A percentile compares a stretch with the other conserved stretches of the same genome.
Conservation (phyloP, 176 grass and related monocot genomes). For the Oryza australiensis region DNA sequence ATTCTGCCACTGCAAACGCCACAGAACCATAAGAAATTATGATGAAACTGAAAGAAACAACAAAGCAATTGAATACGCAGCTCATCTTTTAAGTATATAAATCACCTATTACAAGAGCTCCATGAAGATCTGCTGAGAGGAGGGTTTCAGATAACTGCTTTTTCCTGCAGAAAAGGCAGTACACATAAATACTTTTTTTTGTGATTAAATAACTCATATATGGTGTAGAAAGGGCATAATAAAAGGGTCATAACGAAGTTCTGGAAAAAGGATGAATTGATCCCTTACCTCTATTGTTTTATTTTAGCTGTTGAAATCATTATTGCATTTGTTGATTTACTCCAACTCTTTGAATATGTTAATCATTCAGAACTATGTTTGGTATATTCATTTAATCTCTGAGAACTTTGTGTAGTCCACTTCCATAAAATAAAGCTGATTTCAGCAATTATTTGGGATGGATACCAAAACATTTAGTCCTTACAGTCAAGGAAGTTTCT, state of each 20-base stretch:
- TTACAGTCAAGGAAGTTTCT: neutral
- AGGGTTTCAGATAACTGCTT: constrained; percentile 65
- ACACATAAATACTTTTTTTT: constrained; percentile 17
- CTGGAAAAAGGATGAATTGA: constrained; percentile 9
- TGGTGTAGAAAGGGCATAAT: constrained; percentile 14
- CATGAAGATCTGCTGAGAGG: constrained; percentile 79
- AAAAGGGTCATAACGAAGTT: neutral
- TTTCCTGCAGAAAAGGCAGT: constrained; percentile 52
- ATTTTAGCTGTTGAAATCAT: neutral
- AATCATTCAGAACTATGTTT: neutral
- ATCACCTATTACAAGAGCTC: constrained; percentile 73
- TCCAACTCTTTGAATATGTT: neutral
- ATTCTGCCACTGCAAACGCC: constrained; percentile 61
- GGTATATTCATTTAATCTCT: neutral
- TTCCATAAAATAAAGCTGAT: neutral
- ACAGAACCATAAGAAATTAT: neutral
- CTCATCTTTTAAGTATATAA: constrained; percentile 13
- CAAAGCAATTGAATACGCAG: constrained; percentile 1
- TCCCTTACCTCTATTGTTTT: neutral
- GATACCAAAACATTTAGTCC: neutral
- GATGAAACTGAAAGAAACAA: constrained; percentile 6
- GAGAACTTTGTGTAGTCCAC: neutral
- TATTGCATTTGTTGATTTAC: neutral
- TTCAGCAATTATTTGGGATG: neutral
- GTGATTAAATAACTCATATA: neutral